These are phyloP conservation scores for Suillus subaureus DNA, from an alignment of 768 basidiomycete species.

Conservation along the genomic window DNA sequence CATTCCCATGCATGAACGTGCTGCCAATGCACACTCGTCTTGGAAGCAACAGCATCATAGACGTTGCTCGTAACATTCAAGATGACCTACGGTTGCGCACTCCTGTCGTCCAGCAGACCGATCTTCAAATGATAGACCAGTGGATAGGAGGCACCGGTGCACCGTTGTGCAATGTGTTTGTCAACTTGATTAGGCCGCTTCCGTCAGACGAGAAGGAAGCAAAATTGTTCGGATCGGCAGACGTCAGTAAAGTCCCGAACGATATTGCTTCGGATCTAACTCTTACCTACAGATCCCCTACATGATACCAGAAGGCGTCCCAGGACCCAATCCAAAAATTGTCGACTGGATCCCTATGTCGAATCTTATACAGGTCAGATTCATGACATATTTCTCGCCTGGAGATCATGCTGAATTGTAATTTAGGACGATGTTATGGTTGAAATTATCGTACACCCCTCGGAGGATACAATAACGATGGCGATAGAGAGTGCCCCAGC, in stretches of 20 bases:
- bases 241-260: constrained; percentile 30
- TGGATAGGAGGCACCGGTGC: constrained; percentile 33
- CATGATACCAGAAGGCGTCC: constrained; percentile 29
- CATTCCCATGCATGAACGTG: constrained; percentile 48
- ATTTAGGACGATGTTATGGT: constrained; percentile 37
- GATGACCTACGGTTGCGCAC: constrained; percentile 40
- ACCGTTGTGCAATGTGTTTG: constrained; percentile 45
- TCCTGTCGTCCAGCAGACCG: constrained; percentile 43
- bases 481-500: constrained; percentile 23
- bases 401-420: background rate
- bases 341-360: constrained; percentile 23
- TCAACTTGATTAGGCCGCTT: constrained; percentile 46
- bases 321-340: constrained; percentile 12
- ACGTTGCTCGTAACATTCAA: constrained; percentile 36
- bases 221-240: constrained; percentile 32
- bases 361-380: constrained; percentile 28
- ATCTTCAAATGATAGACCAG: constrained; percentile 36
- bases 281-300: constrained; percentile 35
- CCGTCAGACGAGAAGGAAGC: constrained; percentile 23
- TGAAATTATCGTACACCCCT: constrained; percentile 29
- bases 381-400: background rate
- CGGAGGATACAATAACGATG: constrained; percentile 21
- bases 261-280: constrained; percentile 1
- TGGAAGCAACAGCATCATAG: constrained; percentile 21
- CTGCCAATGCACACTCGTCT: constrained; percentile 39